Base-by-base conservation (phyloP, 169 alveolate species). In the Toxoplasma gondii region DNA sequence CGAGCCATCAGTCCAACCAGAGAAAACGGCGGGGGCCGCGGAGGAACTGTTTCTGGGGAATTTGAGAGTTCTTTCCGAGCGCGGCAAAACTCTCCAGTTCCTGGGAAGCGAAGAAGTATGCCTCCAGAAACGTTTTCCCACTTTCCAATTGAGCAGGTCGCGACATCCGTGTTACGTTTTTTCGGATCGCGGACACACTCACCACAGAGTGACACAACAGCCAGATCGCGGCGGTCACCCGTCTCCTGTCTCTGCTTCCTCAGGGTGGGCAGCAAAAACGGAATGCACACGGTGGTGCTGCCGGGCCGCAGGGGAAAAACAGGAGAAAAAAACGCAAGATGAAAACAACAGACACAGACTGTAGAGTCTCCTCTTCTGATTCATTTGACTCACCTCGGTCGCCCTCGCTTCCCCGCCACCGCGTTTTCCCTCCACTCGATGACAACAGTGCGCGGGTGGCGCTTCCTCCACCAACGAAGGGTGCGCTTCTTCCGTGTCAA, bases 181-280 rank as follows among this genome's bases (percentile, higher is more conserved):
- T 5, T 5, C 58, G 22, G 58, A 49, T 49, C 58, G 58, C 58
- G 58, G 58, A 12, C 58, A 49, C 58, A 49, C 58, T 49, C 58
- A 49, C 58, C 58, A 49, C 58, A 49, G 58, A 49, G 58, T 49
- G 27, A 49, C 58, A 64, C n/a, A 1, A 64, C 78, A 29, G 78
- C 78, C 36, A 64, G 36, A 64, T 24, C 78, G 78, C 78, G 78
- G 78, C 78, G 78, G 78, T 64, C 78, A 64, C 29, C 78, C 78
- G 29, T 29, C 78, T 64, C 78, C 78, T 64, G 29, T 64, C 78
- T 64, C 78, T 49, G 58, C 27, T 19, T 24, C 27, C 36, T 19
- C 78, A 31, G 78, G 27, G n/a, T 24, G 78, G 78, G 78, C 34
- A 4, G 78, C 78, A 29, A 29, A 24, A 24, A 29, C 78, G 34